Percentiles rank a stretch among this genome's conserved stretches.
Conservation (phyloP, 2,329 filamentous ascomycete genomes). For the Pseudogymnoascus sp. region DNA sequence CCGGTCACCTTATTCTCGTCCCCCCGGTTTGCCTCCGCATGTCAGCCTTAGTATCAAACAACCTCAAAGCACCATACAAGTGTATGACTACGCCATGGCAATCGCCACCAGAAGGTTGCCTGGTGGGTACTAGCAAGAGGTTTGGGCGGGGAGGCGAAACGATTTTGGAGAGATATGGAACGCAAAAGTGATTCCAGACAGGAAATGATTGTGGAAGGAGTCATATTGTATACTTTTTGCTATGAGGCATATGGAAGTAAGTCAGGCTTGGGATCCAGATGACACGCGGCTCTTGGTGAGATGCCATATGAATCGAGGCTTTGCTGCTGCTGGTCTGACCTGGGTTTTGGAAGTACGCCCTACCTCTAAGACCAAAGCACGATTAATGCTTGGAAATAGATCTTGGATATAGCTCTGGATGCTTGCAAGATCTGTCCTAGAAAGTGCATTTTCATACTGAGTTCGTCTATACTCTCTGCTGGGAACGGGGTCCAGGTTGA, state of each 20-base stretch:
- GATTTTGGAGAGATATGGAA: neutral
- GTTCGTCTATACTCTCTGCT: neutral
- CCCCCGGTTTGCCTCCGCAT: neutral
- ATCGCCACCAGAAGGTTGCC: neutral
- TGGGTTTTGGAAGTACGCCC: neutral
- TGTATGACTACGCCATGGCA: neutral
- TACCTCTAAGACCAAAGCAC: neutral
- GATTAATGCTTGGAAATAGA: neutral
- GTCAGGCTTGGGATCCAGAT: neutral
- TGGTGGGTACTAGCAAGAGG: neutral
- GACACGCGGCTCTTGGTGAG: neutral
- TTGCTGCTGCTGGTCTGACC: neutral
- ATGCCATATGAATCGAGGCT: conserved; percentile 5
- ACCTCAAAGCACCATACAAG: neutral
- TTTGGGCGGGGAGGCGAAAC: neutral
- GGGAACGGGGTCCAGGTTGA: neutral
- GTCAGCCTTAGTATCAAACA: neutral
- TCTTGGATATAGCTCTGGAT: neutral
- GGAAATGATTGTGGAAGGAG: neutral
- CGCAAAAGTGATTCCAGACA: neutral
- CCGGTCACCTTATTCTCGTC: neutral
- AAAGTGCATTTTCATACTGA: neutral
- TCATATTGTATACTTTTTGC: neutral
- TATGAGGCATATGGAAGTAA: neutral
- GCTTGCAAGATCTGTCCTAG: neutral